Evolutionary conservation across 2,329 filamentous ascomycete species (phyloP), one percentile per base, ranked within the genome.

Genomic region (Onygena corvina): DNA sequence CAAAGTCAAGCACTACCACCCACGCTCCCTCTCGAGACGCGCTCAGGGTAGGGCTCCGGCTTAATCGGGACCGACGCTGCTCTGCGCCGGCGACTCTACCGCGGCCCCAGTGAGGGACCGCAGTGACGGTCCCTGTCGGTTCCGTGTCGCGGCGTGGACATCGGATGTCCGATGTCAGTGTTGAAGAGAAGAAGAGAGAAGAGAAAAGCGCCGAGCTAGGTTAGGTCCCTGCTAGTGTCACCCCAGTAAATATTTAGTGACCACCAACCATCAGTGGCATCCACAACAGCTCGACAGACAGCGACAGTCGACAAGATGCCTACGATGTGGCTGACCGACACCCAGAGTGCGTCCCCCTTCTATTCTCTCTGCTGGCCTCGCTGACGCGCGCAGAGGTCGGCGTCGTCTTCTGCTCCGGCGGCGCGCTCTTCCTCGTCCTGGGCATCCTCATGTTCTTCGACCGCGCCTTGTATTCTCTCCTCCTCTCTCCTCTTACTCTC

Each of bases 61-160:
- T 95, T 94, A 94, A 92, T 94, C 83, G 86, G 83, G 85, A 86
- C 86, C 84, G n/a, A n/a, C n/a, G n/a, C n/a, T n/a, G n/a, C n/a
- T n/a, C n/a, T n/a, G n/a, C n/a, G n/a, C n/a, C n/a, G n/a, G n/a
- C n/a, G n/a, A n/a, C n/a, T n/a, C n/a, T n/a, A n/a, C n/a, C n/a
- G n/a, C n/a, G n/a, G n/a, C n/a, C n/a, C n/a, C n/a, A n/a, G n/a
- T n/a, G n/a, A n/a, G n/a, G n/a, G n/a, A n/a, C n/a, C n/a, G n/a
- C n/a, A n/a, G n/a, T n/a, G n/a, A n/a, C n/a, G n/a, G n/a, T n/a
- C 87, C 86, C 45, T 47, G 45, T 47, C 31, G 14, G n/a, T n/a
- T n/a, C n/a, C n/a, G n/a, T n/a, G n/a, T n/a, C n/a, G n/a, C n/a
- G n/a, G n/a, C n/a, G n/a, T n/a, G n/a, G n/a, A n/a, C n/a, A n/a